Evolutionary conservation across 257 asterid species (phyloP).

Genomic region (Coffea eugenioides): DNA sequence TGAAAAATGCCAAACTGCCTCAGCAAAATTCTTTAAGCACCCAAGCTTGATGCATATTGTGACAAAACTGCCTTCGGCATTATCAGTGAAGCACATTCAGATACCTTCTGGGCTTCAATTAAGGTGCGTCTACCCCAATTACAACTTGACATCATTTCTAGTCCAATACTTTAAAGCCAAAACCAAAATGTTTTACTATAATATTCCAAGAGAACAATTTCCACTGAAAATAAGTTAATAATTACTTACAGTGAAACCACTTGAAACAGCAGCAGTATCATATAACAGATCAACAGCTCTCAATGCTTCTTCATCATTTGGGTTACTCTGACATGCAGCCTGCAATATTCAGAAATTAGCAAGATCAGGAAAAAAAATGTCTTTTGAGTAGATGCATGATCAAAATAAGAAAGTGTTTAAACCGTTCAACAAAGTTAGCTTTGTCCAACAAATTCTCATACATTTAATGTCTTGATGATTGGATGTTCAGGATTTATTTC

Average conservation of each 20-base stretch:
- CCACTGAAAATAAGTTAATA: neutral
- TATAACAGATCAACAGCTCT: constrained; percentile 86
- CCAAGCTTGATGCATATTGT: neutral
- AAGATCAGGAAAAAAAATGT: neutral
- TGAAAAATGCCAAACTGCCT: neutral
- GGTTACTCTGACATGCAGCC: constrained; percentile 74
- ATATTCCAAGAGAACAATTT: neutral
- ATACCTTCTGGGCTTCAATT: neutral
- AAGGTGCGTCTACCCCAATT: neutral
- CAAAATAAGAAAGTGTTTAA: neutral
- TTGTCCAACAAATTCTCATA: constrained; percentile 28
- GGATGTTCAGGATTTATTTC: constrained; percentile 95
- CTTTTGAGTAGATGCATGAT: neutral
- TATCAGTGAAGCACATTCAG: neutral
- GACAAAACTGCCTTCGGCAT: neutral
- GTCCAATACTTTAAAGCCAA: neutral
- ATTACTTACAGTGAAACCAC: constrained; percentile 88
- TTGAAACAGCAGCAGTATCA: constrained; percentile 86
- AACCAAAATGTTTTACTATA: neutral
- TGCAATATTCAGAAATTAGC: constrained; percentile 29
- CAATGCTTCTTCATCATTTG: constrained; percentile 89
- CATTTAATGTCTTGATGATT: constrained; percentile 76
- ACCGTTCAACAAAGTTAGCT: neutral
- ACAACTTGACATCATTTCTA: neutral
- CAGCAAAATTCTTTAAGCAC: neutral